Conservation (phyloP, 2,329 filamentous ascomycete species). For the Emergomyces pasteurianus region DNA sequence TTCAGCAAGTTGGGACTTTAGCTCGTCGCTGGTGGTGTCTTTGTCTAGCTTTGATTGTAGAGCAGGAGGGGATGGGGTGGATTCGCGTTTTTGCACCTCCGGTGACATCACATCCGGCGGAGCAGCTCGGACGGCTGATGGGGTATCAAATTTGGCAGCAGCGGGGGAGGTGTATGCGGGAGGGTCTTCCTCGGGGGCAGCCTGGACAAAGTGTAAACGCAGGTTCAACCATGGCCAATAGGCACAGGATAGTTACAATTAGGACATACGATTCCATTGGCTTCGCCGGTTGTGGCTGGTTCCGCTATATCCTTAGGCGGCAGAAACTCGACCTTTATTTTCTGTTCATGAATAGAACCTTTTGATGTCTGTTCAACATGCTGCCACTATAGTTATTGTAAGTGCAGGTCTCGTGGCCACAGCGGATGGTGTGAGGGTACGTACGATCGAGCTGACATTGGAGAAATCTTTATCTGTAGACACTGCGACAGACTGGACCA, state of each 20-base stretch:
- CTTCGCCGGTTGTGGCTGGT: slow-evolving; percentile 13
- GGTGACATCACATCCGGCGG: slow-evolving; percentile 16
- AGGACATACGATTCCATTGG: slow-evolving; percentile 27
- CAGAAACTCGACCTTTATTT: slow-evolving; percentile 86
- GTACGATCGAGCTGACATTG: slow-evolving; percentile 69
- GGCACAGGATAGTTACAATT: neutral
- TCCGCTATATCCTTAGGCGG: slow-evolving; percentile 40
- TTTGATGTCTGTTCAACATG: slow-evolving; percentile 64
- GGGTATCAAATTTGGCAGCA: slow-evolving; percentile 34
- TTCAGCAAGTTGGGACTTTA: slow-evolving; percentile 61
- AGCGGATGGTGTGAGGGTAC: slow-evolving; percentile 20
- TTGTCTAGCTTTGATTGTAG: neutral
- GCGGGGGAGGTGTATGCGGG: slow-evolving; percentile 46
- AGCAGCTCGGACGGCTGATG: slow-evolving; percentile 32
- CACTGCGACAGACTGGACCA: slow-evolving; percentile 83
- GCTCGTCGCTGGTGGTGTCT: slow-evolving; percentile 38
- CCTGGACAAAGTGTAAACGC: slow-evolving; percentile 3
- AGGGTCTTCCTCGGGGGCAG: slow-evolving; percentile 33
- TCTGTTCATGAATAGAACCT: slow-evolving; percentile 72
- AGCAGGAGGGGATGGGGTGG: slow-evolving; percentile 5
- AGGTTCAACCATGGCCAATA: neutral
- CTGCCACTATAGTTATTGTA: slow-evolving; percentile 50
- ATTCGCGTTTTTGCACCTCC: slow-evolving; percentile 17
- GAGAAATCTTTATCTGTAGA: slow-evolving; percentile 71
- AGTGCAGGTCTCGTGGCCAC: slow-evolving; percentile 4